These are phyloP conservation scores for Chlamydomonas asymmetrica DNA, from an alignment of 139 green algal species.

Conservation along the genomic window DNA sequence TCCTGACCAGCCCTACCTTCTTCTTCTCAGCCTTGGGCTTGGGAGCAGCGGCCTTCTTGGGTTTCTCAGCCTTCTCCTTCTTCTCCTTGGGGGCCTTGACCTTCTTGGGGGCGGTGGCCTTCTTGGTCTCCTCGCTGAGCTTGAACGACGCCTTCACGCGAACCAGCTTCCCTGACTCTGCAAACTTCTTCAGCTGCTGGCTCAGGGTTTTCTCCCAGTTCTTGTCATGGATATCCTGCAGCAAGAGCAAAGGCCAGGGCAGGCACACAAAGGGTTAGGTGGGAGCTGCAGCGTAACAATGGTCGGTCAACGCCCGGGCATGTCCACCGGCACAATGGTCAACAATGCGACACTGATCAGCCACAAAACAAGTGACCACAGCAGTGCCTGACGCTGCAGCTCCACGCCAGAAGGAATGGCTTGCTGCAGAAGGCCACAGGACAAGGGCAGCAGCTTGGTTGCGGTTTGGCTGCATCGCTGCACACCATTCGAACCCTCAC, in stretches of 20 bases:
- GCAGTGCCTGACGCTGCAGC: no score
- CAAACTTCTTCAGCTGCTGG: slow-evolving; percentile 56
- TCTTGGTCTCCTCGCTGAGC: slow-evolving; percentile 41
- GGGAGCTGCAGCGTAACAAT: no score
- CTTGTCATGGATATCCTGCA: slow-evolving; percentile 32
- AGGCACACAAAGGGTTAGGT: background rate
- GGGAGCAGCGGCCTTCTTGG: slow-evolving; percentile 13
- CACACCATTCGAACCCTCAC: background rate
- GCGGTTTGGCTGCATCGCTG: no score
- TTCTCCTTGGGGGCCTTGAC: slow-evolving; percentile 24
- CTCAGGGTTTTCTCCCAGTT: slow-evolving; percentile 64
- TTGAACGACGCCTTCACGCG: slow-evolving; percentile 80
- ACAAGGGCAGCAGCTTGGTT: no score
- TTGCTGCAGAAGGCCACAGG: no score
- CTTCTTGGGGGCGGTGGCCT: slow-evolving; percentile 28
- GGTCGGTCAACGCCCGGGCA: background rate
- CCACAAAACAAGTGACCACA: no score
- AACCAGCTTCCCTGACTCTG: slow-evolving; percentile 62
- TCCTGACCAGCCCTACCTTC: no score
- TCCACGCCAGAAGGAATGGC: no score
- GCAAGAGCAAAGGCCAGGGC: no score
- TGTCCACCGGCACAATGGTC: no score
- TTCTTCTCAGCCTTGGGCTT: slow-evolving; percentile 33
- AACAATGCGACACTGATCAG: no score
- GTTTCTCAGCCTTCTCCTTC: background rate